These are phyloP conservation scores for Myxozyma udenii DNA, from an alignment of 805 yeast genomes.

Conservation along the genomic window DNA sequence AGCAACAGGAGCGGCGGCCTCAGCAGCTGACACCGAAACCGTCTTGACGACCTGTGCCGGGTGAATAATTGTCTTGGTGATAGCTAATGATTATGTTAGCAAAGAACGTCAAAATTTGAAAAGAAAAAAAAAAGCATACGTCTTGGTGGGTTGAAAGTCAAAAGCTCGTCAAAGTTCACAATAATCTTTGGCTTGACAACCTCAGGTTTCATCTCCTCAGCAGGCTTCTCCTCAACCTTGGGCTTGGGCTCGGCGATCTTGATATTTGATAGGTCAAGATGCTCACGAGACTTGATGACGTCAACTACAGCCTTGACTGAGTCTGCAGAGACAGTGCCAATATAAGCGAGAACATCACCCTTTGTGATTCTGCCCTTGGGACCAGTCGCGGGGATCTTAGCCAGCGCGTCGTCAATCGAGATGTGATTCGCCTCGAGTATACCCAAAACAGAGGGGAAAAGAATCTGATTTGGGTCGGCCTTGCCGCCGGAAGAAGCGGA, in stretches of 20 bases:
- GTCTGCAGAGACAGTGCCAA: conserved; percentile 66
- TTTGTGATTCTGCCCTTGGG: conserved; percentile 82
- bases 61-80: conserved; percentile 20
- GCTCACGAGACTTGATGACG: conserved; percentile 54
- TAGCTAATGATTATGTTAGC: conserved; percentile 5
- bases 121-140: conserved; percentile 9
- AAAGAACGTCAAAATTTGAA: background rate
- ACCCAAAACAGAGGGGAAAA: conserved; percentile 75
- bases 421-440: conserved; percentile 62
- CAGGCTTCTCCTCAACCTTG: conserved; percentile 31
- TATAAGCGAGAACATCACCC: conserved; percentile 84
- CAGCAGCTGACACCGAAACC: conserved; percentile 8
- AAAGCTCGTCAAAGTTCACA: conserved; percentile 22
- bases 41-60: conserved; percentile 24
- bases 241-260: conserved; percentile 35
- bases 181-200: conserved; percentile 26
- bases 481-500: conserved; percentile 19
- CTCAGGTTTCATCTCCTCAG: conserved; percentile 21
- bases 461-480: conserved; percentile 65
- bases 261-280: conserved; percentile 71
- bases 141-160: conserved; percentile 28
- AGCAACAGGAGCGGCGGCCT: conserved; percentile 2
- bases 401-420: conserved; percentile 65
- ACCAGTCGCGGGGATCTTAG: conserved; percentile 77
- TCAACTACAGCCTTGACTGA: conserved; percentile 54